Evolutionary conservation across 1,284 basidiomycete genomes (phyloP).

Genomic region (Neonothopanus nambi): DNA sequence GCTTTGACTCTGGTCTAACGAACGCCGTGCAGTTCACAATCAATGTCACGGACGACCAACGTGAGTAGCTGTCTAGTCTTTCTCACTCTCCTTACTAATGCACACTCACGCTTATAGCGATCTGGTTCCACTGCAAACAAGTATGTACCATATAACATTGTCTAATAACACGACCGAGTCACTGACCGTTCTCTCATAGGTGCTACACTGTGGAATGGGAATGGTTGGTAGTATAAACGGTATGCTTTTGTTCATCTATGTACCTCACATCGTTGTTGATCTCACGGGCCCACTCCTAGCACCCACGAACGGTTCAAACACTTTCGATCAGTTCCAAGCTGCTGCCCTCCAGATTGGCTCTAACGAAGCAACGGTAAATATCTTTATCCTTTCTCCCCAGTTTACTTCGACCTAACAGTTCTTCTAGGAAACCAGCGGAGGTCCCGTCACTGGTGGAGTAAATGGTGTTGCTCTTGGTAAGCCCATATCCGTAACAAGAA

Average conservation of each 20-base stretch:
- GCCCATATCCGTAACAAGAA: not conserved
- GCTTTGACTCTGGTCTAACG: conserved; percentile 55
- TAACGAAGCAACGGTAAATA: conserved; percentile 37
- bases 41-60: conserved; percentile 49
- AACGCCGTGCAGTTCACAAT: conserved; percentile 43
- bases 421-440: conserved; percentile 38
- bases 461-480: conserved; percentile 39
- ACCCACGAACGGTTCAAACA: conserved; percentile 52
- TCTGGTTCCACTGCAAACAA: conserved; percentile 70
- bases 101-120: conserved; percentile 34
- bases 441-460: conserved; percentile 41
- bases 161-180: too few relatives aligned
- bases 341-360: conserved; percentile 45
- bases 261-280: not conserved
- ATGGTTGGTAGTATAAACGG: conserved; percentile 67
- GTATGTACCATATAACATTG: conserved; percentile 19
- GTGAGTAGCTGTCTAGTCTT: conserved; percentile 25
- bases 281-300: conserved; percentile 29
- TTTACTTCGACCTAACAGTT: not conserved
- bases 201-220: conserved; percentile 53
- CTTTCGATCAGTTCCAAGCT: conserved; percentile 48
- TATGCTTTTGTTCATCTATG: not conserved
- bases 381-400: not conserved
- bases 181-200: not conserved
- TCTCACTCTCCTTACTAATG: not conserved